phyloP scores from a whole-genome alignment of 768 basidiomycete genomes.

The Tricholomella constricta region DNA sequence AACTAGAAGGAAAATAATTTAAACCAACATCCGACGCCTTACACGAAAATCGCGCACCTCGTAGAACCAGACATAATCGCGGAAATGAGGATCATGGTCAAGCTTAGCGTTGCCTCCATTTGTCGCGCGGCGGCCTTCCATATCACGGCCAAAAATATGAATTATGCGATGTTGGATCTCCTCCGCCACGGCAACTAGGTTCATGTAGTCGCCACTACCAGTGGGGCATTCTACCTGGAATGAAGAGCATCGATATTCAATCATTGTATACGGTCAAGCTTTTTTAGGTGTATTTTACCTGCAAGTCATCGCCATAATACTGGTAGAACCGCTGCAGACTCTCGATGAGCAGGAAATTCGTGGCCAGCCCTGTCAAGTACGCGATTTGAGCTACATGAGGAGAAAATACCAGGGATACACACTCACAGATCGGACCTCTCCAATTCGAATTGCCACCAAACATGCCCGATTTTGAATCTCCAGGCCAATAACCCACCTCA shows the following conservation, averaged over 20 bases:
- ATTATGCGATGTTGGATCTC: slow-evolving; percentile 99
- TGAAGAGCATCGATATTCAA: not conserved
- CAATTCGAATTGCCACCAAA: slow-evolving; percentile 99
- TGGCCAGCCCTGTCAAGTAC: slow-evolving; percentile 75
- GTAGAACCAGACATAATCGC: slow-evolving; percentile 96
- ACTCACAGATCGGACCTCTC: slow-evolving; percentile 86
- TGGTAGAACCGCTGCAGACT: slow-evolving; percentile 96
- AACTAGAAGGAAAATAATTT: slow-evolving; percentile 51
- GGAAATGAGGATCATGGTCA: slow-evolving; percentile 92
- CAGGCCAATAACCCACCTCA: slow-evolving; percentile 97
- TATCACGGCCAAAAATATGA: slow-evolving; percentile 95
- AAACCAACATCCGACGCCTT: slow-evolving; percentile 1
- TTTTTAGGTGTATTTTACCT: slow-evolving; percentile 37
- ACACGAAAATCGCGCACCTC: slow-evolving; percentile 53
- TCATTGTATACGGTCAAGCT: not conserved
- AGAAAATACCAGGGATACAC: not conserved
- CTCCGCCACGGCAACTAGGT: slow-evolving; percentile 89
- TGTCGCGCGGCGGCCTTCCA: slow-evolving; percentile 81
- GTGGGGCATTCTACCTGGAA: slow-evolving; percentile 89
- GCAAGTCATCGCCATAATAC: slow-evolving; percentile 91
- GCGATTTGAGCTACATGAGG: not conserved
- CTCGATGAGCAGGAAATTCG: slow-evolving; percentile 95
- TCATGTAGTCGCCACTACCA: slow-evolving; percentile 97
- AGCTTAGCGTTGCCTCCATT: slow-evolving; percentile 89
- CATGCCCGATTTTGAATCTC: slow-evolving; percentile 96